These are phyloP conservation scores for Cutaneotrichosporon cyanovorans DNA, from an alignment of 1,284 basidiomycete genomes.

Conservation along the genomic window DNA sequence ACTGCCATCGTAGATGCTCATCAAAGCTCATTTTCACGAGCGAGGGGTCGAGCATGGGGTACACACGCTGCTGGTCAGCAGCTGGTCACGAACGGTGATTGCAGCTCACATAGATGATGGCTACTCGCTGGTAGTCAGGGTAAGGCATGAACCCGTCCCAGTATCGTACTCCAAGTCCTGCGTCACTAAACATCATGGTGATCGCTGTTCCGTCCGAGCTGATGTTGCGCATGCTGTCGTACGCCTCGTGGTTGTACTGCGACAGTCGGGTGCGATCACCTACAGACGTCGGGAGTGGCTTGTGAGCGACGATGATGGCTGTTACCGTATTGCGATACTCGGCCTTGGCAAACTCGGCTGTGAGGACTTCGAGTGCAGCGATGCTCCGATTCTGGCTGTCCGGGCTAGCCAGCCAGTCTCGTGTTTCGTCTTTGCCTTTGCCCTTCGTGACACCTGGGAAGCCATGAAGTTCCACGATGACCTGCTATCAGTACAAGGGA, in stretches of 20 bases:
- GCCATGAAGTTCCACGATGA: conserved; percentile 62
- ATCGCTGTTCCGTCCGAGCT: not conserved
- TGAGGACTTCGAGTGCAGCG: conserved; percentile 57
- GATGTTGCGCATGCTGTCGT: conserved; percentile 5
- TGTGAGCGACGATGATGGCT: conserved; percentile 23
- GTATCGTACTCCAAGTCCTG: conserved; percentile 65
- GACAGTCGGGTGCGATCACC: too few species aligned
- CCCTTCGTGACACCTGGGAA: conserved; percentile 72
- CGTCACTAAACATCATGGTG: conserved; percentile 55
- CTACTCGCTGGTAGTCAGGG: conserved; percentile 27
- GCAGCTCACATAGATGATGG: conserved; percentile 14
- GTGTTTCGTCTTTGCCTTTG: conserved; percentile 61
- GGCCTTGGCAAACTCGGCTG: conserved; percentile 39
- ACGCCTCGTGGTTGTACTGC: not conserved
- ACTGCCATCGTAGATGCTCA: conserved; percentile 50
- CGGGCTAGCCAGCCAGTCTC: conserved; percentile 62
- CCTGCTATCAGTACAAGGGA: not conserved
- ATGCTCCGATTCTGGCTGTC: conserved; percentile 65
- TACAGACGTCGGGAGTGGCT: conserved; percentile 3
- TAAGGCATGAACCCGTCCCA: conserved; percentile 66
- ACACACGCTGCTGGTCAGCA: conserved; percentile 55
- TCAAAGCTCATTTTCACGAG: conserved; percentile 30
- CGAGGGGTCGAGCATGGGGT: conserved; percentile 34
- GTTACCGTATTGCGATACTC: conserved; percentile 38
- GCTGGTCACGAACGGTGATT: not conserved